Base-by-base conservation (phyloP, 805 yeast genomes). In the Saccharomycopsis sp. region DNA sequence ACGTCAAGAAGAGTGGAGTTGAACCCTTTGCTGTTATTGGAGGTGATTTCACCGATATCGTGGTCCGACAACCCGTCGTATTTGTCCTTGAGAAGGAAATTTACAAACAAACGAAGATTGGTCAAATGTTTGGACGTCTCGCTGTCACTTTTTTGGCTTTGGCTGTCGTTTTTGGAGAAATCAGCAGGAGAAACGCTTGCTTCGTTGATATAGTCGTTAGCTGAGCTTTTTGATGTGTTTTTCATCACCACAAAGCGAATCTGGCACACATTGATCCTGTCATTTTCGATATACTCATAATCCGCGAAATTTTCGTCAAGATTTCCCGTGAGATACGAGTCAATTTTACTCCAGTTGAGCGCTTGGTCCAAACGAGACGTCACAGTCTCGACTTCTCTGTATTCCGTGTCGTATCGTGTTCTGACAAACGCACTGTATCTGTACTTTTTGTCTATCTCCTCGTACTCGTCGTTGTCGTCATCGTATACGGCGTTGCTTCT, bases 301-400 rank as follows among this genome's bases (percentile, higher is more conserved):
- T 82, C 72, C 1, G 82, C 80, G 63, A 58, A 58, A 23, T 52
- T 55, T 37, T 90, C 97, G 29, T 86, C 91, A 67, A 85, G 88
- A 2, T 61, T 61, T 0, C 99, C 99, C 0, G 97, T 96, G n/a
- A 91, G 70, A 23, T 81, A 80, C 66, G 90, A 97, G 72, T 94
- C 99, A 63, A 91, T 77, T 61, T 84, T 87, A 64, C 91, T 91
- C 99, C 99, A 94, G 61, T 91, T 91, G 61, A 82, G 80, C 8
- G 48, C 18, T 44, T 44, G 48, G 7, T 44, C 48, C 12, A 44
- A 16, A 14, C 75, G 73, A 50, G 79, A 71, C 1, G 84, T 81
- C 59, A 82, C 83, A 4, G 85, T 78, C 57, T 73, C 75, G 1
- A 90, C 78, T 2, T 78, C 74, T 23, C 81, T 73, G 66, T 85